phyloP scores from a whole-genome alignment of 176 grass and related monocot species.

The Rhynchospora pubera region DNA sequence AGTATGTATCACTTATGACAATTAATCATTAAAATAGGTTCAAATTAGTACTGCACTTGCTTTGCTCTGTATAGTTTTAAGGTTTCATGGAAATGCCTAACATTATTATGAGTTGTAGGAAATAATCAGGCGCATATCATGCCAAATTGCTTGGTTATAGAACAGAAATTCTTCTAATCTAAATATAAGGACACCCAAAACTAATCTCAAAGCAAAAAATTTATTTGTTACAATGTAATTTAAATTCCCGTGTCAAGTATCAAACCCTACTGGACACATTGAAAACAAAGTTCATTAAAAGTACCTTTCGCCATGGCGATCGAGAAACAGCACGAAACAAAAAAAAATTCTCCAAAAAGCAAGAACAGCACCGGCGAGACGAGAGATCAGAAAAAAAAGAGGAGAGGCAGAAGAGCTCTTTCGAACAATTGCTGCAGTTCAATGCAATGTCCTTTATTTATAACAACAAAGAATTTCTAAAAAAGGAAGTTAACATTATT shows the following conservation, averaged over 20 bases:
- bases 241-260: neutral
- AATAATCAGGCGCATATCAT: neutral
- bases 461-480: no score
- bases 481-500: no score
- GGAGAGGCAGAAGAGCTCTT: no score
- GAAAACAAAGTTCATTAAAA: no score
- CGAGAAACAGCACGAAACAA: neutral
- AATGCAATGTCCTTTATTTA: no score
- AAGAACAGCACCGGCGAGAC: neutral
- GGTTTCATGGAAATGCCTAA: neutral
- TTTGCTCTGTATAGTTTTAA: neutral
- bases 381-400: neutral
- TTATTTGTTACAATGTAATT: neutral
- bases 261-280: no score
- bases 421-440: no score
- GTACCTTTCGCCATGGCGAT: conserved; percentile 3
- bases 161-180: neutral
- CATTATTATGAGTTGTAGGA: neutral
- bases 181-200: neutral
- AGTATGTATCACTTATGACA: neutral
- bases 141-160: neutral
- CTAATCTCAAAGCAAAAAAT: neutral
- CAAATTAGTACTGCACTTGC: neutral
- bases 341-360: neutral
- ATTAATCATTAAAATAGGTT: neutral